These are phyloP conservation scores for Nakazawaea holstii DNA, from an alignment of 805 yeast species.

Conservation along the genomic window DNA sequence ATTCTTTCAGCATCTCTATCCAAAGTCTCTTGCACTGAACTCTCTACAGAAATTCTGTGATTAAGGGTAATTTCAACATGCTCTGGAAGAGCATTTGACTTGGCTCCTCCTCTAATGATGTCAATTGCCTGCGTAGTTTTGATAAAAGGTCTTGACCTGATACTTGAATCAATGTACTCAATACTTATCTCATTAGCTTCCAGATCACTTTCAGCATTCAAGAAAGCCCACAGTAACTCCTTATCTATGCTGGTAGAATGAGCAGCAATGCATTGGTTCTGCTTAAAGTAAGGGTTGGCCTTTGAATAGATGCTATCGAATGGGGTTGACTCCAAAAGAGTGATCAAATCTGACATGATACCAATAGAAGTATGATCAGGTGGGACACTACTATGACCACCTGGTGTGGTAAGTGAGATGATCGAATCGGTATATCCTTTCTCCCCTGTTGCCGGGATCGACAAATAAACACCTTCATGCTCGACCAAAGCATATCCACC, in stretches of 20 bases:
- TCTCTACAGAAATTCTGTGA: slow-evolving; percentile 57
- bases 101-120: slow-evolving; percentile 65
- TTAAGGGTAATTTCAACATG: slow-evolving; percentile 45
- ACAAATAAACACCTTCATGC: slow-evolving; percentile 42
- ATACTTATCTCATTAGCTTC: slow-evolving; percentile 30
- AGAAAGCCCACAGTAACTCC: slow-evolving; percentile 22
- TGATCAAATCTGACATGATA: slow-evolving; percentile 52
- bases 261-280: slow-evolving; percentile 60
- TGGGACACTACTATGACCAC: slow-evolving; percentile 79
- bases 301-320: slow-evolving; percentile 40
- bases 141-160: slow-evolving; percentile 32
- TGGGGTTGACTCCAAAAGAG: slow-evolving; percentile 49
- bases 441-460: slow-evolving; percentile 55
- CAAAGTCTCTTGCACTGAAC: slow-evolving; percentile 36
- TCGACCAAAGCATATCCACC: slow-evolving; percentile 40
- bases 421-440: slow-evolving; percentile 45
- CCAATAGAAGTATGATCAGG: slow-evolving; percentile 79
- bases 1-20: slow-evolving; percentile 34
- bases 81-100: slow-evolving; percentile 73
- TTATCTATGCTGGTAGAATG: slow-evolving; percentile 30
- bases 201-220: slow-evolving; percentile 30
- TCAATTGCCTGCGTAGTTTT: slow-evolving; percentile 64
- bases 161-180: slow-evolving; percentile 20
- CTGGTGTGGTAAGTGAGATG: slow-evolving; percentile 54
- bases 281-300: slow-evolving; percentile 54